Evolutionary conservation across 2,329 filamentous ascomycete genomes (phyloP).

Genomic region (Cladosporium sp.): DNA sequence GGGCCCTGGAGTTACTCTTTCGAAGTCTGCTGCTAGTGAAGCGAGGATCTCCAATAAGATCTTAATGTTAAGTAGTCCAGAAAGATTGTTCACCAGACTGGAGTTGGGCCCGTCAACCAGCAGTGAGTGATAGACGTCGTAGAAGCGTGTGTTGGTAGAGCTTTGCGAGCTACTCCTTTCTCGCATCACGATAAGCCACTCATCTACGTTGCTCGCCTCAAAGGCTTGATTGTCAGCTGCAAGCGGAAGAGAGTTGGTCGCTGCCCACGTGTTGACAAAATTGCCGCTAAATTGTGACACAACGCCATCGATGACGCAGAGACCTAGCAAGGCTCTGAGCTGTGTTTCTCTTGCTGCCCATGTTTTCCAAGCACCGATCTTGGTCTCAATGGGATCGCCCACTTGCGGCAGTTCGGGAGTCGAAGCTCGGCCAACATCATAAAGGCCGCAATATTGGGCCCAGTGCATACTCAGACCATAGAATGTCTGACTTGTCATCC

Average conservation of each 20-base stretch:
- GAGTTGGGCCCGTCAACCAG: not conserved
- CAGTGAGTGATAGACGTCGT: not conserved
- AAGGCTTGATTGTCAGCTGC: not conserved
- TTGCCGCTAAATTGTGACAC: constrained; percentile 6
- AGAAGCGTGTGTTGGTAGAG: not conserved
- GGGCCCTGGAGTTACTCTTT: not conserved
- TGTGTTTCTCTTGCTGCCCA: constrained; percentile 4
- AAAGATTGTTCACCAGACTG: not conserved
- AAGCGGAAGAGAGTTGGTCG: constrained; percentile 2
- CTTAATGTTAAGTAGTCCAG: not conserved
- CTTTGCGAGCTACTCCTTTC: too few relatives aligned
- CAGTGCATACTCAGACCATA: constrained; percentile 5
- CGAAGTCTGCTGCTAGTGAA: not conserved
- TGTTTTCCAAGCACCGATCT: not conserved
- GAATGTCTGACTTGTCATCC: constrained; percentile 7
- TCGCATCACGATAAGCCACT: not conserved
- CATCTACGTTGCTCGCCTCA: not conserved
- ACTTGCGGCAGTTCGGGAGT: not conserved
- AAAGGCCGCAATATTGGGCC: constrained; percentile 1
- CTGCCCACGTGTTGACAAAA: constrained; percentile 4
- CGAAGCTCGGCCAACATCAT: not conserved
- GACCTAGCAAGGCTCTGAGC: not conserved
- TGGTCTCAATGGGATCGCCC: not conserved
- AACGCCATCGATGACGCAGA: constrained; percentile 1
- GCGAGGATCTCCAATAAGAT: not conserved